Evolutionary conservation across 1,139 yeast species (phyloP).

Genomic region (Blastobotrys apis): DNA sequence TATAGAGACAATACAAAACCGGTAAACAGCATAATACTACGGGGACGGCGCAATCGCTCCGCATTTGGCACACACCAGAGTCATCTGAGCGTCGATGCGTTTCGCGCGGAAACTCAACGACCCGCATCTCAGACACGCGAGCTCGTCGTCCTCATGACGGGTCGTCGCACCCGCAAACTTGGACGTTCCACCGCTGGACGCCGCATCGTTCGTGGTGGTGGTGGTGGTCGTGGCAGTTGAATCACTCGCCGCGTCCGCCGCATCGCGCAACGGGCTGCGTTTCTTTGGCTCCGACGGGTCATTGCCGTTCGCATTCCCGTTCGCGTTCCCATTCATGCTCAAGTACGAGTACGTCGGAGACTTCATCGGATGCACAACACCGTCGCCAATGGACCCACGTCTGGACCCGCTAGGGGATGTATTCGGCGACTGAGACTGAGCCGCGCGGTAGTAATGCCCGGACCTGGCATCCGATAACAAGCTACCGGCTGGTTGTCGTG

Average conservation of each 20-base stretch:
- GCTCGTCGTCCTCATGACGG: conserved; percentile 8
- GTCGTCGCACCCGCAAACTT: too few relatives aligned
- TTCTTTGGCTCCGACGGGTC: not conserved
- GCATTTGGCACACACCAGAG: conserved; percentile 20
- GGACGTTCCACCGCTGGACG: too few relatives aligned
- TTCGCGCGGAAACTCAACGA: conserved; percentile 22
- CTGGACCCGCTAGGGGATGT: conserved; percentile 11
- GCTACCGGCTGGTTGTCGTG: too few relatives aligned
- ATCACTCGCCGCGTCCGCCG: not conserved
- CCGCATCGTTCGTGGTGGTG: too few relatives aligned
- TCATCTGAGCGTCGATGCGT: conserved; percentile 18
- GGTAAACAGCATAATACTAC: not conserved
- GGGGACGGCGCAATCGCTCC: conserved; percentile 3
- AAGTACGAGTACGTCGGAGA: not conserved
- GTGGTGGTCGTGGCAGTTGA: too few relatives aligned
- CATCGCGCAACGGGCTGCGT: not conserved
- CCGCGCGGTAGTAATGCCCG: too few relatives aligned
- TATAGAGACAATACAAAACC: not conserved
- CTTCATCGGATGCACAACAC: conserved; percentile 4
- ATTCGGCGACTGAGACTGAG: too few relatives aligned
- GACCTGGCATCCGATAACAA: too few relatives aligned
- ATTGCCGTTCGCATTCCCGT: not conserved
- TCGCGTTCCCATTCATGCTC: not conserved
- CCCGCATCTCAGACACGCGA: conserved; percentile 19
- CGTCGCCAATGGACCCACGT: conserved; percentile 7